Base-by-base conservation (phyloP, 2,329 filamentous ascomycete genomes). In the Tolypocladium sp. region DNA sequence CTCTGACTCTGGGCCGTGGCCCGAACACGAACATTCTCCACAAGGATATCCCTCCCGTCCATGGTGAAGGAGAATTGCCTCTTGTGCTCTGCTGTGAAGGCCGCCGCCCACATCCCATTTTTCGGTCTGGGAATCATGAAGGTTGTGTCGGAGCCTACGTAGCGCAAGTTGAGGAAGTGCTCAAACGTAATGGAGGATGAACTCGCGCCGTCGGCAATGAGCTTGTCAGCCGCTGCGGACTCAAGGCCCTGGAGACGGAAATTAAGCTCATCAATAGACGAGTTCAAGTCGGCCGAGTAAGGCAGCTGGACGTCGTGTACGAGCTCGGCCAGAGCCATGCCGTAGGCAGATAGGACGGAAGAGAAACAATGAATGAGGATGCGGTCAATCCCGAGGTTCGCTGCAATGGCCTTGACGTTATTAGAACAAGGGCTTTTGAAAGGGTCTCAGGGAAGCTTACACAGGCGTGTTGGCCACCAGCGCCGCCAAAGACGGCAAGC, bases 131-230 rank as follows among this genome's bases (percentile, higher is more conserved):
- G 76, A 55, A 96, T 85, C 92, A 96, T 96, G 49, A 96, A 80
- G 1, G 92, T 90, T 8, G 91, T 94, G 69, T 96, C 92, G 0
- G 92, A 96, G 12, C 92, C 92, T 42, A 91, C 84, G 68, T 96
- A 96, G 59, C 92, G 81, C 87, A 97, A 92, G 70, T 97, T 96
- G 59, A 97, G 65, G 60, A 74, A 78, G 76, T 69, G 46, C 77
- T 66, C 30, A 77, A 74, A 57, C 82, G 76, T 44, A 70, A 69
- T 5, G 30, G 30, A 30, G 30, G 30, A 30, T 30, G 30, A 6
- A 30, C 30, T 30, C 73, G 62, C 1, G 65, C 57, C 2, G 63
- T 89, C 83, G 2, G 81, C 77, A 68, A 97, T 93, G 41, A 97
- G 79, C 53, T 90, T 87, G 25, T 85, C 80, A 81, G 74, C 66